Evolutionary conservation across 306 rosid genomes (phyloP).

Genomic region (Cyclanthera cordifolia): DNA sequence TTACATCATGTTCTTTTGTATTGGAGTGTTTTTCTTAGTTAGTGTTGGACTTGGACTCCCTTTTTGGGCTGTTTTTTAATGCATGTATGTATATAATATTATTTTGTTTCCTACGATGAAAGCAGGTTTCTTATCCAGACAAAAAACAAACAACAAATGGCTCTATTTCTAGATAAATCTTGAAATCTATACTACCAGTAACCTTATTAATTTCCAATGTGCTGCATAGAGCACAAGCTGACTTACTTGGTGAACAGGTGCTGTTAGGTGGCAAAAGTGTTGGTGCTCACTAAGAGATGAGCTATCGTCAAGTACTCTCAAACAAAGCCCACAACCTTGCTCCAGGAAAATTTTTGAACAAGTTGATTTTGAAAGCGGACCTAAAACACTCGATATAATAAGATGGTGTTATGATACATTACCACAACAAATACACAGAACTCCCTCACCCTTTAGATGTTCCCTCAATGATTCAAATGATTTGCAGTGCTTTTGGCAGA

Average conservation of each 20-base stretch:
- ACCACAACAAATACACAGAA: constrained; percentile 10
- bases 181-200: not conserved
- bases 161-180: not conserved
- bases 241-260: constrained; percentile 10
- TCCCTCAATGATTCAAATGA: constrained; percentile 77
- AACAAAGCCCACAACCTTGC: constrained; percentile 59
- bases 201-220: not conserved
- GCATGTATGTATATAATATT: too few relatives aligned
- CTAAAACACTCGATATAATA: constrained; percentile 24
- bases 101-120: not conserved
- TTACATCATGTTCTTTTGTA: not conserved
- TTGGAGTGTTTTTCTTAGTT: not conserved
- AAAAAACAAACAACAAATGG: constrained; percentile 2
- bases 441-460: constrained; percentile 47
- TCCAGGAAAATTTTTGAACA: constrained; percentile 40
- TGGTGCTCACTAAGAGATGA: constrained; percentile 40
- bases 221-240: not conserved
- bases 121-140: not conserved
- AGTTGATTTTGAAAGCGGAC: constrained; percentile 44
- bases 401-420: constrained; percentile 7
- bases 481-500: constrained; percentile 64
- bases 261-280: constrained; percentile 23
- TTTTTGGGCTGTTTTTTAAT: not conserved
- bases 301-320: constrained; percentile 33
- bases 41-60: not conserved